Percentiles rank a stretch among this genome's conserved stretches.
phyloP scores from a whole-genome alignment of 148 eudicot species.

The Linanthus parryae region DNA sequence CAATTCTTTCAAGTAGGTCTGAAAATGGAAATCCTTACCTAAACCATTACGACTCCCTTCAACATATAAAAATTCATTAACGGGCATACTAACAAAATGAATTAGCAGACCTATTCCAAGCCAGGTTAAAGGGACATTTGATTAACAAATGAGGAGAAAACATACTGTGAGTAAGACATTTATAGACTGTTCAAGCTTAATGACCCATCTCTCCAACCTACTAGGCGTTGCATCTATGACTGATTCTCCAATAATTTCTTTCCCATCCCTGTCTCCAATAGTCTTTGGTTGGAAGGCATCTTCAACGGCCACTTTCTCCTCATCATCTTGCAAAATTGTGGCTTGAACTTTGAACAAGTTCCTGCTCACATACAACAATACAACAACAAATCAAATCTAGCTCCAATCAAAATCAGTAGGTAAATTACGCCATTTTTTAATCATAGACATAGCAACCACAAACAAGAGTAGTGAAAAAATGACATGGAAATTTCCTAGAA shows the following conservation, averaged over 20 bases:
- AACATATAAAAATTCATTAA: too few species aligned
- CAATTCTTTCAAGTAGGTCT: too few species aligned
- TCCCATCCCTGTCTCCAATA: conserved; percentile 24
- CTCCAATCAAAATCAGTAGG: neutral
- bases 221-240: conserved; percentile 39
- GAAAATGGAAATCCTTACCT: too few species aligned
- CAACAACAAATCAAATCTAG: conserved; percentile 2
- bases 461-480: too few species aligned
- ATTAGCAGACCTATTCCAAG: too few species aligned
- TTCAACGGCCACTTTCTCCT: conserved; percentile 64
- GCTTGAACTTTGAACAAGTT: conserved; percentile 40
- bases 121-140: too few species aligned
- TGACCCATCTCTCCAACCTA: conserved; percentile 48
- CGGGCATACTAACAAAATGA: too few species aligned
- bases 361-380: conserved; percentile 13
- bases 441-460: too few species aligned
- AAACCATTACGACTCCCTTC: too few species aligned
- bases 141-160: conserved; percentile 6
- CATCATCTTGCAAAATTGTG: conserved; percentile 64
- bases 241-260: conserved; percentile 18
- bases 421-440: neutral
- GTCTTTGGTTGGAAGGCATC: conserved; percentile 58
- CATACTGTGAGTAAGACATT: conserved; percentile 77
- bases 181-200: conserved; percentile 77
- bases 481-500: too few species aligned